Conservation (phyloP, 306 rosid genomes). For the Hippophae rhamnoides region DNA sequence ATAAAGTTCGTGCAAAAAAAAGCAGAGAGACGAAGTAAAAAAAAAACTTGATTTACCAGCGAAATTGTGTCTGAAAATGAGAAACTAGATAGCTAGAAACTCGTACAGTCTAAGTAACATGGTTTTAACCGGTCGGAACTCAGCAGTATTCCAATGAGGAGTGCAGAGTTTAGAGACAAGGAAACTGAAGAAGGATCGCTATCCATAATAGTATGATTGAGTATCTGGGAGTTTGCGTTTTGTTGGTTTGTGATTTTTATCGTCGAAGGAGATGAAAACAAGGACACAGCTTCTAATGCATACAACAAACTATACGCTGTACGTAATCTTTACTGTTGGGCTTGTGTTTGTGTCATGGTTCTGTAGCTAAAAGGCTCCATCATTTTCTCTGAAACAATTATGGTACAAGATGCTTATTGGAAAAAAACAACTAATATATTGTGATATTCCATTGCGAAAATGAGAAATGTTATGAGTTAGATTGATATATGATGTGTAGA, state of each 20-base stretch:
- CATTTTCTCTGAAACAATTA: too few species aligned
- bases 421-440: too few species aligned
- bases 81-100: conserved; percentile 28
- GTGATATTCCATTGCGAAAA: too few species aligned
- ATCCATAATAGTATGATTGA: conserved; percentile 26
- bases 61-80: conserved; percentile 5
- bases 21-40: background rate
- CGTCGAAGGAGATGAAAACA: conserved; percentile 25
- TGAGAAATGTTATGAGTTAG: too few species aligned
- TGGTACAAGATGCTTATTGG: too few species aligned
- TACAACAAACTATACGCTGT: conserved; percentile 5
- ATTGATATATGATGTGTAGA: too few species aligned
- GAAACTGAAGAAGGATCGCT: conserved; percentile 16
- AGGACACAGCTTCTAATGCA: background rate
- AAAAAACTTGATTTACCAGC: conserved; percentile 35
- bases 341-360: too few species aligned
- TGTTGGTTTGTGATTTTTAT: conserved; percentile 15
- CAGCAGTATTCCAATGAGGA: conserved; percentile 15
- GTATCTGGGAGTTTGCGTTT: background rate
- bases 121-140: conserved; percentile 20
- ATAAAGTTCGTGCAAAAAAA: too few species aligned
- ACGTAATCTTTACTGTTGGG: conserved; percentile 8
- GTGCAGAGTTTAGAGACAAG: conserved; percentile 28
- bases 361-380: too few species aligned
- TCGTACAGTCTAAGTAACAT: conserved; percentile 17